Base-by-base conservation (phyloP, 108 stramenopile genomes). In the Cyclotella atomus region DNA sequence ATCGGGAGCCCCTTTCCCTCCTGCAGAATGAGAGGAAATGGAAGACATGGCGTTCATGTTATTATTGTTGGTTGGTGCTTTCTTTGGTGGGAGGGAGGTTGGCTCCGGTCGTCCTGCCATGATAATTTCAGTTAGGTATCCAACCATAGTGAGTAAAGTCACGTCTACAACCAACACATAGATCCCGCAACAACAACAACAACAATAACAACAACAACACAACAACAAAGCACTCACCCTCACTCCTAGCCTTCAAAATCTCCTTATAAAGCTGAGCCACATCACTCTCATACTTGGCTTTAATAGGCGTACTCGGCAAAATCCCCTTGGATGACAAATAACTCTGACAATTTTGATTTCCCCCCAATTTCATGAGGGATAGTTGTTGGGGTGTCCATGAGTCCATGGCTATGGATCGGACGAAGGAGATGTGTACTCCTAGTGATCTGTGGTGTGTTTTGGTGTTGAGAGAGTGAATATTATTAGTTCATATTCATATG, bases 391-490 rank as follows among this genome's bases (percentile, higher is more conserved):
- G 81, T 24, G 93, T 89, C 98, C 98, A 99, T 17, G 95, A 94
- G 83, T 99, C 98, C 96, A 99, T 97, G 70, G 95, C 96, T 59
- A 97, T 95, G 45, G 95, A 95, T 17, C 97, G 89, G 19, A 99
- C 97, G 75, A 98, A 98, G 38, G 95, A 94, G 73, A 96, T 95
- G 84, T 97, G 98, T 20, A 98, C 95, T 44, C 97, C 98, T 50
- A 99, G 82, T 8, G 93, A 95, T 4, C 93, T 91, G 19, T 65
- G 45, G n/a, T n/a, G n/a, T n/a, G n/a, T n/a, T n/a, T n/a, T n/a
- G n/a, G n/a, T n/a, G n/a, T n/a, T n/a, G n/a, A n/a, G n/a, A n/a
- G n/a, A n/a, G n/a, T n/a, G n/a, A n/a, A n/a, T n/a, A n/a, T n/a
- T n/a, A n/a, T n/a, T n/a, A n/a, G n/a, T n/a, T n/a, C n/a, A n/a